Percentiles rank a stretch among this genome's conserved stretches.
Evolutionary conservation across 805 yeast genomes (phyloP).

Genomic region (Kregervanrija pseudodelftensis): DNA sequence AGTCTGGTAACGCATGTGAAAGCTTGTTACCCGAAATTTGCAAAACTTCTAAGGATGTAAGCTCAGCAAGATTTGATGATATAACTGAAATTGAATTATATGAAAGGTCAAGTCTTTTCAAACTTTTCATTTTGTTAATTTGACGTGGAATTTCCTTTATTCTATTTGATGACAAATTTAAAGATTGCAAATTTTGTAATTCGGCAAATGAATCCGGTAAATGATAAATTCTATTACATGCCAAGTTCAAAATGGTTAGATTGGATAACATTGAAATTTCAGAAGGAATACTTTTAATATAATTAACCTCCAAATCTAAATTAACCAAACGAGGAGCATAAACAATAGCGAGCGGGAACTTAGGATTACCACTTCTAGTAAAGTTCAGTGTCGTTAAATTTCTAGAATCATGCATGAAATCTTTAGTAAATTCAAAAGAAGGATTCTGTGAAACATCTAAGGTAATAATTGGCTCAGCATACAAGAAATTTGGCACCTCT

Average conservation of each 20-base stretch:
- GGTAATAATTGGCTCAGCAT: conserved; percentile 72
- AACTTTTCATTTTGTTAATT: conserved; percentile 48
- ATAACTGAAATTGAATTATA: conserved; percentile 62
- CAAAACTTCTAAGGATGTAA: conserved; percentile 58
- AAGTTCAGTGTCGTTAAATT: conserved; percentile 62
- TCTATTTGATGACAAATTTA: conserved; percentile 78
- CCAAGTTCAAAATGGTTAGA: conserved; percentile 54
- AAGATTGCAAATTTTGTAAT: conserved; percentile 43
- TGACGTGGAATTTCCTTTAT: conserved; percentile 59
- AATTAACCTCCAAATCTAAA: conserved; percentile 73
- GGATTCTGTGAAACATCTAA: conserved; percentile 85
- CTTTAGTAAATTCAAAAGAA: conserved; percentile 73
- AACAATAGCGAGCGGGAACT: conserved; percentile 66
- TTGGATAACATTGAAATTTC: conserved; percentile 46
- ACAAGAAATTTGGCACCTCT: conserved; percentile 78
- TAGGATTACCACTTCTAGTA: conserved; percentile 64
- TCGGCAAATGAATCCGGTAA: conserved; percentile 58
- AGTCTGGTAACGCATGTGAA: conserved; percentile 41
- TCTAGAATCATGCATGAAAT: conserved; percentile 74
- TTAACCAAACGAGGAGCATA: conserved; percentile 61
- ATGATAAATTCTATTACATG: conserved; percentile 62
- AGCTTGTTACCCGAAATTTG: conserved; percentile 71
- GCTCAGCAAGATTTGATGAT: conserved; percentile 54
- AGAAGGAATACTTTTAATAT: conserved; percentile 55
- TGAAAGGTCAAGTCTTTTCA: conserved; percentile 69